Evolutionary conservation across 306 rosid species (phyloP), one percentile per base, ranked within the genome.

Genomic region (Casuarina equisetifolia): DNA sequence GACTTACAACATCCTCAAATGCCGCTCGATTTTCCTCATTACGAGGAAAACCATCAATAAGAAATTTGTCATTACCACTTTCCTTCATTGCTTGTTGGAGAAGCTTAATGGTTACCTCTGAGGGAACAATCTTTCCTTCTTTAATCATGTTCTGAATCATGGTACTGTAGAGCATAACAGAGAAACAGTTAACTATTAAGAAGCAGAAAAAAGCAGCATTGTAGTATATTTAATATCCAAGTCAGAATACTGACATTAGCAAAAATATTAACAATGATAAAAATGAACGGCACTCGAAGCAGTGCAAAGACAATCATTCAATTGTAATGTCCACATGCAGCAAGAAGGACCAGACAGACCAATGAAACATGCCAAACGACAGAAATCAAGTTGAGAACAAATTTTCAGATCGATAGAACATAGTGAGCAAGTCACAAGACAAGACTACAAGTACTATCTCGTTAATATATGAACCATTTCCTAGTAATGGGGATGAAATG

Each of bases 1-100:
- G 80, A 63, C 89, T 85, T 81, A 95, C 99, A 84, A 91, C 98
- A 5, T 77, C 83, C 86, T 96, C 99, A 84, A 96, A 96, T 55
- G 99, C 99, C 44, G 98, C 98, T 81, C 97, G 99, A 78, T 92
- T 96, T 91, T 96, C 99, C 87, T 96, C 98, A 75, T 96, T 92
- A 62, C 99, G 99, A 64, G 99, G 99, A 83, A 96, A 96, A 72
- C 99, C 99, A 87, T 96, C 99, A 85, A 96, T 91, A 62, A 96
- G 98, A 89, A 91, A 96, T 81, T 90, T 96, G 84, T 91, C 91
- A 76, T 96, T 96, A 62, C 89, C 91, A 84, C 51, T 82, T 85
- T 85, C 88, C 82, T 82, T 74, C 77, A 96, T 96, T 83, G 99
- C 99, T 70, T 53, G 86, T 75, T 92, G 89, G 78, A 96, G 90